phyloP scores from a whole-genome alignment of 441 rosid genomes.

The Pelargonium hybrid region DNA sequence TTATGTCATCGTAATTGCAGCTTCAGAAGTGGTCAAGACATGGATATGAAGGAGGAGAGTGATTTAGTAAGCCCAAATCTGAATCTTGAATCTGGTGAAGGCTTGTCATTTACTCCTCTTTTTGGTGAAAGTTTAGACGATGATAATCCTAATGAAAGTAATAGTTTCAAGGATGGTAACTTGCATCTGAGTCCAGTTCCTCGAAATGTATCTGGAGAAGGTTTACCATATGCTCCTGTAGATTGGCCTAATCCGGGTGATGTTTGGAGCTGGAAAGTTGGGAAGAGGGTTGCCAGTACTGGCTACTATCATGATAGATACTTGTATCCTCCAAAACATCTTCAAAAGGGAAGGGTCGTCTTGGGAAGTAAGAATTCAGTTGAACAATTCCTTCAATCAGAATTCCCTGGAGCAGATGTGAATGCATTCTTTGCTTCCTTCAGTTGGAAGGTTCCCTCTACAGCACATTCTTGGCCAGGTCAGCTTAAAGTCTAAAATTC shows the following conservation, averaged over 20 bases:
- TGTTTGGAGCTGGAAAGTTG: conserved; percentile 68
- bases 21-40: neutral
- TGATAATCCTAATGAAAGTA: conserved; percentile 28
- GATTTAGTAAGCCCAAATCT: neutral
- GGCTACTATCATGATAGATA: conserved; percentile 55
- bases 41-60: neutral
- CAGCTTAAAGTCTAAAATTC: conserved; percentile 10
- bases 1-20: neutral
- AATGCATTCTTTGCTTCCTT: conserved; percentile 62
- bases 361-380: conserved; percentile 55
- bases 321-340: conserved; percentile 46
- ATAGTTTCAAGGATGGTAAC: conserved; percentile 21
- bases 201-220: conserved; percentile 44
- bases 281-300: conserved; percentile 36
- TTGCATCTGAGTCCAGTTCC: conserved; percentile 32
- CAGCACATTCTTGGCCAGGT: conserved; percentile 32
- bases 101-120: neutral
- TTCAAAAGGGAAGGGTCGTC: conserved; percentile 22
- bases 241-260: conserved; percentile 74
- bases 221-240: conserved; percentile 71
- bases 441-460: conserved; percentile 66
- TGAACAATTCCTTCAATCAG: conserved; percentile 32
- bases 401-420: conserved; percentile 44
- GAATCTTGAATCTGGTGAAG: neutral
- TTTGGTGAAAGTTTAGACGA: conserved; percentile 27